Base-by-base conservation (phyloP, 257 asterid genomes). In the Solanum appendiculatum region DNA sequence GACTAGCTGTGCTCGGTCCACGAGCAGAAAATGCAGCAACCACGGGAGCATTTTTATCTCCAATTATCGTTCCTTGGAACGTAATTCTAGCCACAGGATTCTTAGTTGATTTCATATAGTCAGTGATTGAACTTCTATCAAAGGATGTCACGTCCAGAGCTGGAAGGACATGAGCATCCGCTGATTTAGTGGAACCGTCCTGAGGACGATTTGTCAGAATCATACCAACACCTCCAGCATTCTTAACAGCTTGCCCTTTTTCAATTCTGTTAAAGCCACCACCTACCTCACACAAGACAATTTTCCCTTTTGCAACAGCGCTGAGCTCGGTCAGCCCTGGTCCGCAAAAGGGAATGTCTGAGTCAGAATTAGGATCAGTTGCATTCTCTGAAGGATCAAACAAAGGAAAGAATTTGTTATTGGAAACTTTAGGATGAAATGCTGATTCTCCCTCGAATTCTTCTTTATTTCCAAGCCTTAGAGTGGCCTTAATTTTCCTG, bases 151-250 rank as follows among this genome's bases (percentile, higher is more conserved):
- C 36, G 7, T 88, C 86, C 34, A 87, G 2, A 0, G 89, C 89
- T 1, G 91, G 91, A n/a, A 92, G 91, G 5, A 85, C 92, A 39
- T 87, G 90, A 2, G 91, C 81, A 7, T 88, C 92, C 1, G 86
- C 89, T 2, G 37, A 21, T 21, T 56, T 86, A 48, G 73, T 63
- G 18, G 25, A 85, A 8, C 83, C 92, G 2, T 77, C 66, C 1
- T 31, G 1, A 20, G 58, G 10, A 10, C 66, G 56, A 23, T 92
- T 89, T 15, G 89, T 77, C 29, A 89, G 82, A 86, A 92, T 66
- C 94, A 92, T 89, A 77, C 87, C 93, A 10, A 87, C 90, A 5
- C 93, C 94, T n/a, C 93, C 93, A 3, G 90, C 89, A 23, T 69
- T 77, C 48, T 91, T 89, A 31, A 92, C 93, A 0, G 82, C 58